These are phyloP conservation scores for Auriscalpium microsporum DNA, from an alignment of 768 basidiomycete species.

Conservation along the genomic window DNA sequence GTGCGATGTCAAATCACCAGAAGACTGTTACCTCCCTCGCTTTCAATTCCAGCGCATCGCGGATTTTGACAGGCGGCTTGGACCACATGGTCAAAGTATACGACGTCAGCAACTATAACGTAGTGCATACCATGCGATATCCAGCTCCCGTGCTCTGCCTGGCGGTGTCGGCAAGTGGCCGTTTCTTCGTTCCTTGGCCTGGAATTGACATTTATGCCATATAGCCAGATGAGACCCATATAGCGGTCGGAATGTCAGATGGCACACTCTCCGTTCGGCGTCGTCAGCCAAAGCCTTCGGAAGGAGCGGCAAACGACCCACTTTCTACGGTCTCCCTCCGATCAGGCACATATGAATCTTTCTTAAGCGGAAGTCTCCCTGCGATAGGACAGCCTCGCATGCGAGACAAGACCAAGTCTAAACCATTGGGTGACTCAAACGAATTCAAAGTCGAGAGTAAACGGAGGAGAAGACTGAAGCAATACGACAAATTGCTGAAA, in stretches of 20 bases:
- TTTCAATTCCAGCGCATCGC: constrained; percentile 66
- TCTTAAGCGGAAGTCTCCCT: constrained; percentile 47
- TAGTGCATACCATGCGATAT: constrained; percentile 98
- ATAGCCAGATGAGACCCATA: constrained; percentile 93
- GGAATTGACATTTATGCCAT: constrained; percentile 7
- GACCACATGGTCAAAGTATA: constrained; percentile 99
- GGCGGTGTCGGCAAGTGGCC: constrained; percentile 72
- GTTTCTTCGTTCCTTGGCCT: not conserved
- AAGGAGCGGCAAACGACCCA: constrained; percentile 30
- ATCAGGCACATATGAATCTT: constrained; percentile 58
- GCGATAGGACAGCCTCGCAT: constrained; percentile 46
- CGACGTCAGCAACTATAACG: constrained; percentile 87
- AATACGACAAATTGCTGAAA: constrained; percentile 87
- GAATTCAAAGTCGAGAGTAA: constrained; percentile 75
- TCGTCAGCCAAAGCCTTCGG: constrained; percentile 69
- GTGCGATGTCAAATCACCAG: constrained; percentile 94
- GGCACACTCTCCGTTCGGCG: constrained; percentile 96
- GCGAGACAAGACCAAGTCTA: constrained; percentile 40
- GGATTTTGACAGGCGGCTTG: constrained; percentile 82
- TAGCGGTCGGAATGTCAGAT: constrained; percentile 96
- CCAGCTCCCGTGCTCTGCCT: constrained; percentile 86
- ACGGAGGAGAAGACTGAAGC: constrained; percentile 61
- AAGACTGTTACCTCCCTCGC: constrained; percentile 90
- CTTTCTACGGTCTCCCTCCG: constrained; percentile 34
- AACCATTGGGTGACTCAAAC: constrained; percentile 51